Base-by-base conservation (phyloP, 148 eudicot genomes). In the Nepenthes mirabilis region DNA sequence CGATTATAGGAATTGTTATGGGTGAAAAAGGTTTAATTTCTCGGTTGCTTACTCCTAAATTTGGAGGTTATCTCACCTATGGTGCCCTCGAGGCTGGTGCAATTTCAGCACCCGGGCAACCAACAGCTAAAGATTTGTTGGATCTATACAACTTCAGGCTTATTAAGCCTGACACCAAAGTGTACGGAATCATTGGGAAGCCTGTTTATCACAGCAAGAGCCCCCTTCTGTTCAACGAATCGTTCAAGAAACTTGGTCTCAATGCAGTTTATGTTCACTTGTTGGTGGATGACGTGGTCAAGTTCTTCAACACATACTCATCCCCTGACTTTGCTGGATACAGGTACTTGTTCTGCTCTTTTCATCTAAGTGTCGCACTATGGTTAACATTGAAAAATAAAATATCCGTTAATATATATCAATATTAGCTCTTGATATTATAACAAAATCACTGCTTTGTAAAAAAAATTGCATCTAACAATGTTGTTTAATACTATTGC, bases 61-160 rank as follows among this genome's bases (percentile, higher is more conserved):
- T 83, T 62, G 94, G 94, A 62, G 88, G 88, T 49, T 86, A 86
- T 71, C 78, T 86, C 32, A 86, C 94, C 33, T 86, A 83, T 71
- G 94, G 88, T 43, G 77, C 80, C 34, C 75, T 86, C 37, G 86
- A 86, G 56, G 43, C 70, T 6, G 88, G 88, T 62, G 75, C 72
- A 51, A 74, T 83, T 9, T 83, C 94, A 1, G 88, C 94, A 32
- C 94, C 94, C 35, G 94, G 94, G 59, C 94, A 86, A 52, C 94
- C 94, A 2, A 77, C 94, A 54, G 72, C 81, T 7, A 65, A 79
- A 37, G 94, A 83, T 36, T 70, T 86, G 70, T 37, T 81, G 73
- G 70, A 82, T 57, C 72, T 86, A 37, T 86, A 80, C 76, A 86
- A 86, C 64, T 74, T 86, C 64, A 80, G 88, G 72, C 77, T 57